Conservation (phyloP, 768 basidiomycete species). For the Trametes coccinea region DNA sequence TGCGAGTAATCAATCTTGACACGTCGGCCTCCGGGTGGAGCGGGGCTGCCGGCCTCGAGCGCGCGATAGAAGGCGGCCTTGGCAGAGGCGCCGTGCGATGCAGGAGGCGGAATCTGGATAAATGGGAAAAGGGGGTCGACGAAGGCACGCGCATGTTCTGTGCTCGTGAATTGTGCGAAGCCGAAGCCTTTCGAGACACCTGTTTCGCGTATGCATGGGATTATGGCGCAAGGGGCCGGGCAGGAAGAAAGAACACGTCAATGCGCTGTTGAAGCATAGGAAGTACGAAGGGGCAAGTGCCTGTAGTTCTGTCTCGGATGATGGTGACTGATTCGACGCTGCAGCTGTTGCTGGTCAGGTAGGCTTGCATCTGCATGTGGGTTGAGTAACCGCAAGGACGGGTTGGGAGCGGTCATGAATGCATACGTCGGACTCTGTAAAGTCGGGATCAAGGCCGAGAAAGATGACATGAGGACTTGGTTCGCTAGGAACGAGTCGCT, state of each 20-base stretch:
- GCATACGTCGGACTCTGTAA: constrained; percentile 86
- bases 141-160: constrained; percentile 87
- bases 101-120: constrained; percentile 88
- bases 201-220: constrained; percentile 47
- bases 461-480: constrained; percentile 94
- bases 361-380: constrained; percentile 68
- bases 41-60: constrained; percentile 55
- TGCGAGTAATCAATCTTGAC: constrained; percentile 97
- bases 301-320: constrained; percentile 94
- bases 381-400: constrained; percentile 15
- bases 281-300: constrained; percentile 86
- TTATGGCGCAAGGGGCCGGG: constrained; percentile 33
- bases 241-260: constrained; percentile 60
- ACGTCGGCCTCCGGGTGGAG: constrained; percentile 74
- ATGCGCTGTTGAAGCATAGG: constrained; percentile 57
- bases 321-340: constrained; percentile 88
- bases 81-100: constrained; percentile 82
- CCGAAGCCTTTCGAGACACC: constrained; percentile 95
- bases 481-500: constrained; percentile 80
- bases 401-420: constrained; percentile 22
- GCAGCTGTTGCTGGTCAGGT: constrained; percentile 70
- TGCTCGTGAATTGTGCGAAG: constrained; percentile 88
- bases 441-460: constrained; percentile 88
- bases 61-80: constrained; percentile 72
- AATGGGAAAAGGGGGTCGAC: constrained; percentile 90